Evolutionary conservation across 345 rosid genomes (phyloP).

Genomic region (Combretum micranthum): DNA sequence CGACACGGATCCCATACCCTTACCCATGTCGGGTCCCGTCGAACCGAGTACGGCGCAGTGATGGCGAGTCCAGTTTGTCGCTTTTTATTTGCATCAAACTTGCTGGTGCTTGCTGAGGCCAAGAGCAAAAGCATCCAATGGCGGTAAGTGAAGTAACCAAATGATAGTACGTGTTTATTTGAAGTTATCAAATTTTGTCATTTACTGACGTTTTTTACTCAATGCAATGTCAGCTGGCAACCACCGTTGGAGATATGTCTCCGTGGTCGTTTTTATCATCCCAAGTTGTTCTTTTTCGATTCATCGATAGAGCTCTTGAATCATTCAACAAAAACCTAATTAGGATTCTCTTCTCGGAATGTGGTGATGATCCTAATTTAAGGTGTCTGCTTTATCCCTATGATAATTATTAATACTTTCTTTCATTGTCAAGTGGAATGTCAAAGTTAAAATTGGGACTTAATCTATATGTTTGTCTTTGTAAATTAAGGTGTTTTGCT

Average conservation of each 20-base stretch:
- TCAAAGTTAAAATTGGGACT: not conserved
- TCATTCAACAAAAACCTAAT: constrained; percentile 33
- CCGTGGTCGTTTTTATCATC: constrained; percentile 15
- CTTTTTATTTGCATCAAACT: too few species aligned
- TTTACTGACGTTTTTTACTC: not conserved
- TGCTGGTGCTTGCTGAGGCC: too few species aligned
- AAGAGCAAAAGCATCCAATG: constrained; percentile 5
- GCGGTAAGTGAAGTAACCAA: constrained; percentile 10
- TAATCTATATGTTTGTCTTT: not conserved
- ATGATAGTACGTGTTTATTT: not conserved
- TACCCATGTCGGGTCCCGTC: too few species aligned
- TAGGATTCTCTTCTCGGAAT: constrained; percentile 18
- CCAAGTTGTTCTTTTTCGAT: constrained; percentile 24
- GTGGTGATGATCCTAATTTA: constrained; percentile 13
- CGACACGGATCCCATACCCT: too few species aligned
- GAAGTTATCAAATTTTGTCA: not conserved
- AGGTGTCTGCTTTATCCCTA: constrained; percentile 17
- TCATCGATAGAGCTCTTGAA: constrained; percentile 34
- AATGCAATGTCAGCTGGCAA: constrained; percentile 23
- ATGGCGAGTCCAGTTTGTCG: too few species aligned
- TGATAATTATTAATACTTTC: constrained; percentile 1
- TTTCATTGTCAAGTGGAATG: not conserved
- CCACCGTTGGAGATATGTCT: constrained; percentile 35
- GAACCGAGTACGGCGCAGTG: too few species aligned
- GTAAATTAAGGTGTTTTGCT: constrained; percentile 11